A percentile compares a stretch with the other conserved stretches of the same genome.
Conservation (phyloP, 2,329 filamentous ascomycete genomes). For the Diaporthe ilicicola region DNA sequence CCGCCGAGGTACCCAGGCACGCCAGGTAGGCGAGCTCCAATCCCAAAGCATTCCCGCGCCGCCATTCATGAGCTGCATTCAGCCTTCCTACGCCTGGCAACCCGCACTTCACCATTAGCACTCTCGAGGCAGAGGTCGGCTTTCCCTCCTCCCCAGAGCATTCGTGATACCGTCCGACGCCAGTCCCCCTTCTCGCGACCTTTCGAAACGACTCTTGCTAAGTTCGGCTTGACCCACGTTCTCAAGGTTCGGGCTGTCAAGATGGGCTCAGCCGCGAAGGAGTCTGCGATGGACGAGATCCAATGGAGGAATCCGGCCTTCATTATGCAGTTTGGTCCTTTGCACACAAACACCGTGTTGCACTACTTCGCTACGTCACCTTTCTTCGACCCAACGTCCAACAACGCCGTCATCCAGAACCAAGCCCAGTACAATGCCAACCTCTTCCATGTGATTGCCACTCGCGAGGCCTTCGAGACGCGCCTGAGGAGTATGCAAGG, state of each 20-base stretch:
- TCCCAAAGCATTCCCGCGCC: not conserved
- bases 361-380: constrained; percentile 75
- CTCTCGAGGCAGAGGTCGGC: not conserved
- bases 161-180: no score
- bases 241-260: constrained; percentile 24
- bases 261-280: constrained; percentile 54
- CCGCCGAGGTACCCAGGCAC: not conserved
- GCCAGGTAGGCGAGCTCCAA: constrained; percentile 1
- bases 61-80: not conserved
- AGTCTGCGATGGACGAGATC: constrained; percentile 70
- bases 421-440: constrained; percentile 69
- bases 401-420: constrained; percentile 69
- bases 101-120: not conserved
- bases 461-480: constrained; percentile 70
- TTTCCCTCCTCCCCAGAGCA: not conserved
- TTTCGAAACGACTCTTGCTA: not conserved
- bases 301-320: constrained; percentile 67
- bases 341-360: constrained; percentile 72
- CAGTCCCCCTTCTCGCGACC: not conserved
- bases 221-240: not conserved
- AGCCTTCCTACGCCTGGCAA: not conserved
- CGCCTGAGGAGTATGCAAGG: constrained; percentile 71
- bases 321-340: constrained; percentile 61
- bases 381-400: constrained; percentile 74
- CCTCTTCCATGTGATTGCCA: constrained; percentile 66